A percentile compares a stretch with the other conserved stretches of the same genome.
These are phyloP conservation scores for Collybia nuda DNA, from an alignment of 768 basidiomycete genomes.

Conservation along the genomic window DNA sequence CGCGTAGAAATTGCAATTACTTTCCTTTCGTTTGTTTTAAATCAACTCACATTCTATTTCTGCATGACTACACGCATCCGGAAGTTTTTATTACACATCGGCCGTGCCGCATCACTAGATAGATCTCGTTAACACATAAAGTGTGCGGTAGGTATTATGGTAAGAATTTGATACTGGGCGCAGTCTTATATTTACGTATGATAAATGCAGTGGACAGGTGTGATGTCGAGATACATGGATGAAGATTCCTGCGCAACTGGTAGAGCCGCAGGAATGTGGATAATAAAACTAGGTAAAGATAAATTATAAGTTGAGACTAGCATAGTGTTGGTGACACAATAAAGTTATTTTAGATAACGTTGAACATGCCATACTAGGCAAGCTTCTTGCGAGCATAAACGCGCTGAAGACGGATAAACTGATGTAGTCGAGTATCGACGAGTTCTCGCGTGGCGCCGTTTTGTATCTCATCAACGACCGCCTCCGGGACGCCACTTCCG, in stretches of 20 bases:
- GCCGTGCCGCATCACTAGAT: too few relatives aligned
- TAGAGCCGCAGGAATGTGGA: not conserved
- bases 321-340: not conserved
- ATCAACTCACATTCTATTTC: not conserved
- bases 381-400: slow-evolving; percentile 57
- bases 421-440: slow-evolving; percentile 38
- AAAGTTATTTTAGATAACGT: not conserved
- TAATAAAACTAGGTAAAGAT: not conserved
- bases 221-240: not conserved
- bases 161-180: not conserved
- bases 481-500: slow-evolving; percentile 55
- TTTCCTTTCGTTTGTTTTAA: not conserved
- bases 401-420: slow-evolving; percentile 58
- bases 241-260: not conserved
- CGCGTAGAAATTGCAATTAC: not conserved
- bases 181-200: not conserved
- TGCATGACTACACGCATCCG: not conserved
- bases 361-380: not conserved
- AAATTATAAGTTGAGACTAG: not conserved
- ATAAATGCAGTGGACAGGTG: not conserved
- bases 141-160: too few relatives aligned
- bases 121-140: too few relatives aligned
- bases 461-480: slow-evolving; percentile 55
- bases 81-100: too few relatives aligned
- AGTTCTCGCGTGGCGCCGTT: slow-evolving; percentile 52